Evolutionary conservation across 805 yeast genomes (phyloP).

Genomic region (Candida qinlingensis): DNA sequence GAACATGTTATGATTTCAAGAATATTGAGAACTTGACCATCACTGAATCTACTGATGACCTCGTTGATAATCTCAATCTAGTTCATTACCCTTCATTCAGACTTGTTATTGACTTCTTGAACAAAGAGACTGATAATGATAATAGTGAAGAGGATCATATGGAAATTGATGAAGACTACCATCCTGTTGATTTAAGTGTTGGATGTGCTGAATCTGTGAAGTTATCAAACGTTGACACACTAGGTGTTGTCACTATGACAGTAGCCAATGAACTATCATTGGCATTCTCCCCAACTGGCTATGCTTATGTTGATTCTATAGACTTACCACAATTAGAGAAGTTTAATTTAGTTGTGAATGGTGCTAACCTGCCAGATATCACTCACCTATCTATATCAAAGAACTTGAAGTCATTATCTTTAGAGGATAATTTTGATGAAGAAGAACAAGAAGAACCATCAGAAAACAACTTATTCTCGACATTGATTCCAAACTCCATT

Average conservation of each 20-base stretch:
- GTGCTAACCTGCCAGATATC: not conserved
- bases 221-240: not conserved
- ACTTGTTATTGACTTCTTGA: not conserved
- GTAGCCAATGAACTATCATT: not conserved
- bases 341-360: not conserved
- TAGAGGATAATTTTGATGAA: not conserved
- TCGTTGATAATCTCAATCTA: constrained; percentile 1
- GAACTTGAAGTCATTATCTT: not conserved
- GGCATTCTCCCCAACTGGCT: not conserved
- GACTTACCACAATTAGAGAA: not conserved
- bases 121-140: not conserved
- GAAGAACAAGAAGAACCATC: not conserved
- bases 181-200: not conserved
- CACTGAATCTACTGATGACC: not conserved
- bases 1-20: not conserved
- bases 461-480: not conserved
- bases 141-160: not conserved
- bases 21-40: not conserved
- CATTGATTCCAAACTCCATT: not conserved
- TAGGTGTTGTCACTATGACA: not conserved
- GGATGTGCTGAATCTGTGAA: not conserved
- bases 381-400: not conserved
- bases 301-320: not conserved
- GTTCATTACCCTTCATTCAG: not conserved
- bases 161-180: not conserved